phyloP scores from a whole-genome alignment of 768 basidiomycete species.

The Boletus insuetus region DNA sequence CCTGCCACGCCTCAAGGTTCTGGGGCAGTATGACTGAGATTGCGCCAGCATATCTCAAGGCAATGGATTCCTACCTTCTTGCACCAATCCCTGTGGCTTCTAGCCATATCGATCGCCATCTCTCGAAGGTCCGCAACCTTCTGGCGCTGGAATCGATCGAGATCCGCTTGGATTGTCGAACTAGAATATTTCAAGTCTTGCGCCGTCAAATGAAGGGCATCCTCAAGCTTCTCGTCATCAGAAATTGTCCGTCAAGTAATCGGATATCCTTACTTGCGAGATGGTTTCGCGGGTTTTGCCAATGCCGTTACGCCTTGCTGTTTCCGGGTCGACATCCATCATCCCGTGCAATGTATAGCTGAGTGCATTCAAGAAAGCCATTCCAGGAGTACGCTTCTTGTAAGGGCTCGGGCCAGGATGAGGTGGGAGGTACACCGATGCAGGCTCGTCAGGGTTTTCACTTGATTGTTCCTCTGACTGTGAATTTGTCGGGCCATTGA shows the following conservation, averaged over 20 bases:
- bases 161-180: constrained; percentile 93
- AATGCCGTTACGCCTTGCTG: constrained; percentile 87
- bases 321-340: constrained; percentile 99
- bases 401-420: constrained; percentile 78
- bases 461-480: constrained; percentile 31
- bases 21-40: constrained; percentile 33
- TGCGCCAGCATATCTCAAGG: constrained; percentile 2
- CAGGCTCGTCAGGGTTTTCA: constrained; percentile 39
- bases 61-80: constrained; percentile 62
- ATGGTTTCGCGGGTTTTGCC: constrained; percentile 93
- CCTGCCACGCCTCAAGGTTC: constrained; percentile 98
- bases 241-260: constrained; percentile 8
- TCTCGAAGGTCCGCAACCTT: constrained; percentile 95
- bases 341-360: constrained; percentile 95
- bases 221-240: constrained; percentile 70
- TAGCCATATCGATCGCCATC: constrained; percentile 89
- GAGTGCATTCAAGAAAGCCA: constrained; percentile 86
- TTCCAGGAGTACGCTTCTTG: constrained; percentile 64
- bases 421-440: constrained; percentile 60
- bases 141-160: constrained; percentile 97
- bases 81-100: constrained; percentile 94
- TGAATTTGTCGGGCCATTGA: constrained; percentile 25
- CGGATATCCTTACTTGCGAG: constrained; percentile 65
- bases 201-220: constrained; percentile 86
- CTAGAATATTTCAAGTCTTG: constrained; percentile 96